Evolutionary conservation across 2,329 filamentous ascomycete species (phyloP).

Genomic region (Beauveria sp.): DNA sequence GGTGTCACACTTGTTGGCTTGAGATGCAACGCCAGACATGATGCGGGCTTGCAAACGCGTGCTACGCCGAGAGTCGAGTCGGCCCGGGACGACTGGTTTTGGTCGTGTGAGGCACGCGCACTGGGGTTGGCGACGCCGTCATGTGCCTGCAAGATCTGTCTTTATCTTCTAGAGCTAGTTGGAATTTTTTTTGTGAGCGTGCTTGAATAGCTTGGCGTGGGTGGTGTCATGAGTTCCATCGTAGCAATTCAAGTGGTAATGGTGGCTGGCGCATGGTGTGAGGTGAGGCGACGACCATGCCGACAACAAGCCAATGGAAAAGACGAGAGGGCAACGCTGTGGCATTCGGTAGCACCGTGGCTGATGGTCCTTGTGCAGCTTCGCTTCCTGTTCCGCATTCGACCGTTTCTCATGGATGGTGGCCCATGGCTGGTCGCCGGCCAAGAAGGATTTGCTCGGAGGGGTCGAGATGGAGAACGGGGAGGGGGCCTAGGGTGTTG

Average conservation of each 20-base stretch:
- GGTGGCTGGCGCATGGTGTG: background rate
- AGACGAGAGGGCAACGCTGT: background rate
- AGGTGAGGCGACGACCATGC: background rate
- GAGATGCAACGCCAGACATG: background rate
- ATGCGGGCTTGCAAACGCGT: background rate
- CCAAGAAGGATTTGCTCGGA: background rate
- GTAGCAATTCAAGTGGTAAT: background rate
- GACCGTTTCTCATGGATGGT: background rate
- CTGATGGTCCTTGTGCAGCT: constrained; percentile 1
- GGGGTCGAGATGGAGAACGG: background rate
- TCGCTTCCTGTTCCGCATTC: background rate
- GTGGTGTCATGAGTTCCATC: background rate
- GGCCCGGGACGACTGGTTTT: background rate
- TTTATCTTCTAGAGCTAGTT: background rate
- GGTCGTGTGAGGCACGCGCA: background rate
- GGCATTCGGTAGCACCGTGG: background rate
- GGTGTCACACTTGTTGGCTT: background rate
- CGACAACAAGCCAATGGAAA: background rate
- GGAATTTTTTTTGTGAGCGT: background rate
- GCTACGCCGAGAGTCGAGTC: background rate
- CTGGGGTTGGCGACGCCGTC: background rate
- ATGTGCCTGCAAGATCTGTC: background rate
- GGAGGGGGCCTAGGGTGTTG: background rate
- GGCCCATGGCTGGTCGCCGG: background rate
- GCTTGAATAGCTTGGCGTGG: background rate